Percentiles rank a stretch among this genome's conserved stretches.
phyloP scores from a whole-genome alignment of 495 filamentous ascomycete genomes.

The Aspergillus homomorphus region DNA sequence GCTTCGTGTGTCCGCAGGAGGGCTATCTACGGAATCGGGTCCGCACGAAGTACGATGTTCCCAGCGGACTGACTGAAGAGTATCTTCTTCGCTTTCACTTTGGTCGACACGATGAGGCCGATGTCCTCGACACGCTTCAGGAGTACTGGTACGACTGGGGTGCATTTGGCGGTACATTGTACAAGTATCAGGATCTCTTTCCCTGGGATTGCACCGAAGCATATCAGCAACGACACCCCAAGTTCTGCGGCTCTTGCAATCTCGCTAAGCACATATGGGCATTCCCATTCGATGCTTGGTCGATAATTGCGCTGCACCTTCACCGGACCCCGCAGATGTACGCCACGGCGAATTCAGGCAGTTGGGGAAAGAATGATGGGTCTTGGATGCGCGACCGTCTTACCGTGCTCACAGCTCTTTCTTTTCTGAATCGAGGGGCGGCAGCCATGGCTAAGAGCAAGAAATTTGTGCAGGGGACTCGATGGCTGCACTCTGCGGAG shows the following conservation, averaged over 20 bases:
- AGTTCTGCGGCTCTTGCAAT: constrained; percentile 36
- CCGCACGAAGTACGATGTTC: constrained; percentile 35
- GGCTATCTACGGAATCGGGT: constrained; percentile 13
- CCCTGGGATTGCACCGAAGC: constrained; percentile 48
- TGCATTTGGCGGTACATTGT: constrained; percentile 32
- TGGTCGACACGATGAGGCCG: constrained; percentile 33
- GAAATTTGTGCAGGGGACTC: constrained; percentile 14
- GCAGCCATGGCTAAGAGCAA: constrained; percentile 31
- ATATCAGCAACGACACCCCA: constrained; percentile 31
- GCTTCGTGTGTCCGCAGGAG: constrained; percentile 31
- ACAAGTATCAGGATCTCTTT: constrained; percentile 36
- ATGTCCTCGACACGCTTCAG: constrained; percentile 37
- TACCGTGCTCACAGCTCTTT: constrained; percentile 29
- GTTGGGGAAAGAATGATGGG: neutral
- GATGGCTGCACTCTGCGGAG: constrained; percentile 21
- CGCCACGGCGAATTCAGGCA: constrained; percentile 7
- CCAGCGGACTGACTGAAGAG: constrained; percentile 39
- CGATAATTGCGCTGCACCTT: constrained; percentile 34
- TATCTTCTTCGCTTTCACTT: constrained; percentile 36
- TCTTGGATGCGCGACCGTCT: constrained; percentile 35
- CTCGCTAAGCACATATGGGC: constrained; percentile 42
- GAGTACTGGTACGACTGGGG: constrained; percentile 48
- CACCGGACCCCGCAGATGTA: constrained; percentile 29
- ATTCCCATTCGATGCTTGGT: constrained; percentile 46
- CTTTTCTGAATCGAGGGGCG: constrained; percentile 27